phyloP scores from a whole-genome alignment of 805 yeast genomes.

The Barnettozyma siamensis region DNA sequence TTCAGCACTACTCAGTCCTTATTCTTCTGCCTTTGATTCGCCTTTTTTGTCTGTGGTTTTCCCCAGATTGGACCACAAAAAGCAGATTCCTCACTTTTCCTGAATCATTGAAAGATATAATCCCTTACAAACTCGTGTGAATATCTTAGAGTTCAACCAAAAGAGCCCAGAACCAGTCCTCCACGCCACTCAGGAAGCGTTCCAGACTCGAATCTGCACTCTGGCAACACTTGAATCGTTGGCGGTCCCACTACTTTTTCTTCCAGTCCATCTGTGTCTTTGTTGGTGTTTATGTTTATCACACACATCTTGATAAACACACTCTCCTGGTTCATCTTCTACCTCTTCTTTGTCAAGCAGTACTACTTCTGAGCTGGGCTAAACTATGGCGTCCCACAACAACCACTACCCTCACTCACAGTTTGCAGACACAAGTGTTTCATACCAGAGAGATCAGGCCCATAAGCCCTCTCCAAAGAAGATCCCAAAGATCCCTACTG shows the following conservation, averaged over 20 bases:
- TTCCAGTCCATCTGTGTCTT: background rate
- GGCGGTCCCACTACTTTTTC: background rate
- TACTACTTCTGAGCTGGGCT: slow-evolving; percentile 5
- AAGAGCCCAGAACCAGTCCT: too few relatives aligned
- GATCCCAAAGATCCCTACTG: slow-evolving; percentile 27
- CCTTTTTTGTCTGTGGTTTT: too few relatives aligned
- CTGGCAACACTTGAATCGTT: background rate
- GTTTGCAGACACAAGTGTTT: background rate
- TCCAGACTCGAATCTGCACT: too few relatives aligned
- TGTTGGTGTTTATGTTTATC: background rate
- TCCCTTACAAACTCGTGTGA: too few relatives aligned
- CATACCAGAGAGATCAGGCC: background rate
- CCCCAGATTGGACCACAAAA: too few relatives aligned
- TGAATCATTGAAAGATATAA: too few relatives aligned
- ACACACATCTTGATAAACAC: slow-evolving; percentile 6
- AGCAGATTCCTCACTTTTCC: too few relatives aligned
- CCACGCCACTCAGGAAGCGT: too few relatives aligned
- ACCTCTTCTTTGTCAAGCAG: slow-evolving; percentile 7
- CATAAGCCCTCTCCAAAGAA: slow-evolving; percentile 3
- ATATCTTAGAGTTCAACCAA: too few relatives aligned
- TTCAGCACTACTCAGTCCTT: too few relatives aligned
- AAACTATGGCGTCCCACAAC: background rate
- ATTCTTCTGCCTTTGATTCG: too few relatives aligned
- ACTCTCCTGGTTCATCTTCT: slow-evolving; percentile 11
- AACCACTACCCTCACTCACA: background rate